Base-by-base conservation (phyloP, 345 rosid species). In the Eucalyptus marginata region DNA sequence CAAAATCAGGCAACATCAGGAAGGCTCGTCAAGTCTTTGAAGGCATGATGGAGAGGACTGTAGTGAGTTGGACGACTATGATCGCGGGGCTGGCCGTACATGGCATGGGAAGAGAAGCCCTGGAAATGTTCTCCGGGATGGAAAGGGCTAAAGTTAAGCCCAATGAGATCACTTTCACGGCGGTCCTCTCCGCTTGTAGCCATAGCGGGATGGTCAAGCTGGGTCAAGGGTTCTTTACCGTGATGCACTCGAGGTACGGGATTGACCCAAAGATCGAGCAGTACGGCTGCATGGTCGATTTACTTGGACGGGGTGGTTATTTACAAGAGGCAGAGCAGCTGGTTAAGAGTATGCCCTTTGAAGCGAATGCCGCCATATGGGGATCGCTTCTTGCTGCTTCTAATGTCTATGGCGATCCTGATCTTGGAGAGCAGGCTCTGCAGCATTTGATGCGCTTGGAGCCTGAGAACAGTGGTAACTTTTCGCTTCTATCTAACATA, bases 361-460 rank as follows among this genome's bases (percentile, higher is more conserved):
- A 94, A 90, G 92, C 96, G 15, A 96, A 93, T 88, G 96, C 96
- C 11, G 94, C 98, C 71, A 92, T 96, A 88, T 96, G 98, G 97
- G 98, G 96, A 59, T 95, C 98, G 46, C 94, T 96, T 88, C 98
- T 96, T 86, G 94, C 96, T 88, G 94, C 97, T 89, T 92, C 98
- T 33, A 92, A 89, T 90, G 93, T 91, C 86, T 93, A 96, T 92
- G 94, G 92, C 40, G 93, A 95, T 89, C 90, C 91, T 86, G 90
- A 92, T 90, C 93, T 96, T 29, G 98, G 95, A 87, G 97, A 93
- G 91, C 87, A 86, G 86, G 96, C 98, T 68, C 79, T 96, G 93
- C 91, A 59, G 84, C 94, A 93, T 88, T 89, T 96, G 88, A 88
- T 92, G 50, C 79, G 86, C 92, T 76, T 97, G 90, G 99, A 97